Base-by-base conservation (phyloP, 2,329 filamentous ascomycete species). In the Coniochaeta ligniaria region DNA sequence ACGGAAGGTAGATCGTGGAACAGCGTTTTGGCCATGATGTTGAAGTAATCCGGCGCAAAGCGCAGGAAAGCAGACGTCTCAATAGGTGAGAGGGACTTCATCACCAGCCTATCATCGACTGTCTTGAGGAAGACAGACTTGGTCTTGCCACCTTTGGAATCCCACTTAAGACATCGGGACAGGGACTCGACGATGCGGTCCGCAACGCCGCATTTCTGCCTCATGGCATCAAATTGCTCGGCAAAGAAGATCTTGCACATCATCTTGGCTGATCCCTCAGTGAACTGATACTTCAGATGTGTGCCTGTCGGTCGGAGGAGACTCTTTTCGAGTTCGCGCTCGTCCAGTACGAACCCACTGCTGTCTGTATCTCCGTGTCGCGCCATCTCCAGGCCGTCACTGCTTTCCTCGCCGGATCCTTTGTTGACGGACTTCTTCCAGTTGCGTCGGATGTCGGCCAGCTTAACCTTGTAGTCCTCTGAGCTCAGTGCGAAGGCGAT, bases 221-320 rank as follows among this genome's bases (percentile, higher is more conserved):
- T 87, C 43, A 99, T 82, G 3, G 95, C 95, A 74, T 99, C 95
- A 67, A 99, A 99, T 64, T 97, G 95, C 73, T 98, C 95, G 0
- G 95, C 95, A 69, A 96, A 99, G 74, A 99, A 98, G 55, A 99
- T 95, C 75, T 99, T 99, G 79, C 96, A 98, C 57, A 94, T 89
- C 84, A 97, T 96, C 68, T 90, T 91, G 3, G 96, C 94, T n/a
- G 90, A 87, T 0, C 94, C 92, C 71, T 97, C 93, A 31, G 89
- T 88, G 75, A 98, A 99, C 62, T 96, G 92, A 71, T 97, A 99
- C 71, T 96, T 96, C 66, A 97, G 86, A 73, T 99, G 95, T 1
- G 92, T 96, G 41, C 94, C 93, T 0, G 91, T 96, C 33, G 88
- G 84, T 64, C 92, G 86, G 35, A 96, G 80, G 28, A 99, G 80